These are phyloP conservation scores for Pezicula carpinea DNA, from an alignment of 2,329 filamentous ascomycete genomes.

Conservation along the genomic window DNA sequence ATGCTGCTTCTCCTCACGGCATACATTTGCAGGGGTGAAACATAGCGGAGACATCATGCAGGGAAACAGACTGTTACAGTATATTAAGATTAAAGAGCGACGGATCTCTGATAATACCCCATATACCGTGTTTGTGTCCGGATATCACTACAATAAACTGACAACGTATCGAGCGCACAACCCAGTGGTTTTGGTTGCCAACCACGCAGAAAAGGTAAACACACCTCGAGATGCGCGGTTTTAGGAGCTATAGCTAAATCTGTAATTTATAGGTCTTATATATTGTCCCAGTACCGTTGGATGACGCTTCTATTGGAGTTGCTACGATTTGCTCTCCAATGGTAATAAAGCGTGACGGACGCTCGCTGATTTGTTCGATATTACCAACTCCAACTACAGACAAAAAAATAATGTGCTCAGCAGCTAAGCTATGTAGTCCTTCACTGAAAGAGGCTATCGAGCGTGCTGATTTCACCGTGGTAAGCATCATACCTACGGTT, in stretches of 20 bases:
- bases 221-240: too few species aligned
- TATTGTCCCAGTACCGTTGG: constrained; percentile 23
- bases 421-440: constrained; percentile 6
- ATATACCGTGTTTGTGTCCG: constrained; percentile 22
- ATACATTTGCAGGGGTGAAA: constrained; percentile 15
- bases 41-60: constrained; percentile 21
- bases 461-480: constrained; percentile 6
- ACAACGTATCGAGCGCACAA: constrained; percentile 14
- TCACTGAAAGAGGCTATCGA: constrained; percentile 11
- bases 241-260: not conserved
- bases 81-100: constrained; percentile 12
- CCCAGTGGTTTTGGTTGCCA: constrained; percentile 16
- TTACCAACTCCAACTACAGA: constrained; percentile 20
- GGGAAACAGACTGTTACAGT: constrained; percentile 15
- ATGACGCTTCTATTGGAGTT: constrained; percentile 23
- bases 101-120: constrained; percentile 11
- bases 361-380: constrained; percentile 20
- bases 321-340: constrained; percentile 21
- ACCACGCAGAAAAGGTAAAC: constrained; percentile 15
- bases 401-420: constrained; percentile 14
- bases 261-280: constrained; percentile 16
- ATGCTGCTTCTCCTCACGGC: constrained; percentile 14
- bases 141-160: constrained; percentile 14
- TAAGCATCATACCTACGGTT: too few species aligned
- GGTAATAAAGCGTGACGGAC: constrained; percentile 20